A percentile compares a stretch with the other conserved stretches of the same genome.
Evolutionary conservation across 768 basidiomycete genomes (phyloP).

Genomic region (Glaciozyma antarctica): DNA sequence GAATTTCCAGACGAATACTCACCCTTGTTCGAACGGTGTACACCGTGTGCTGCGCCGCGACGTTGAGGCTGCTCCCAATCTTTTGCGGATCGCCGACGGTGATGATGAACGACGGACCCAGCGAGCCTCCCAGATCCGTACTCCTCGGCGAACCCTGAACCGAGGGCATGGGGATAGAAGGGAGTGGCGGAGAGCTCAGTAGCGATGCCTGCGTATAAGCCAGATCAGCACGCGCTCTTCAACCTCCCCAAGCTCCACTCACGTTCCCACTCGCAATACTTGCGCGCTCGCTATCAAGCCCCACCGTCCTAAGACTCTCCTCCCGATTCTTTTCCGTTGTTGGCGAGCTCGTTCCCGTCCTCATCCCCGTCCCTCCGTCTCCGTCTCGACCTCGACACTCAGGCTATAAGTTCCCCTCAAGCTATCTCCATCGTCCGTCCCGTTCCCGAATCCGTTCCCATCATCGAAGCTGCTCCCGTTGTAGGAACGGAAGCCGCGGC

Average conservation of each 20-base stretch:
- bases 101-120: conserved; percentile 53
- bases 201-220: neutral
- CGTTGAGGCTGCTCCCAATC: conserved; percentile 88
- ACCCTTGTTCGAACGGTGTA: conserved; percentile 91
- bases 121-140: conserved; percentile 20
- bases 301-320: neutral
- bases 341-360: conserved; percentile 5
- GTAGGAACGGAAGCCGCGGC: conserved; percentile 17
- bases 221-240: neutral
- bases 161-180: neutral
- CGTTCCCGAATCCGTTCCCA: conserved; percentile 9
- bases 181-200: neutral
- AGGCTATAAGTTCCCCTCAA: conserved; percentile 24
- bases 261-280: neutral
- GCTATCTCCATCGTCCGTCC: conserved; percentile 22
- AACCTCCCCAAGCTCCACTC: neutral
- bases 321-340: neutral
- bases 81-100: conserved; percentile 95
- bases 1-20: conserved; percentile 32
- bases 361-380: conserved; percentile 5
- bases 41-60: conserved; percentile 62
- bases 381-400: conserved; percentile 16
- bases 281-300: neutral
- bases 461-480: conserved; percentile 23
- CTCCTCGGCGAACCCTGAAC: conserved; percentile 18